Base-by-base conservation (phyloP, 441 rosid genomes). In the Erysimum cheiri region DNA sequence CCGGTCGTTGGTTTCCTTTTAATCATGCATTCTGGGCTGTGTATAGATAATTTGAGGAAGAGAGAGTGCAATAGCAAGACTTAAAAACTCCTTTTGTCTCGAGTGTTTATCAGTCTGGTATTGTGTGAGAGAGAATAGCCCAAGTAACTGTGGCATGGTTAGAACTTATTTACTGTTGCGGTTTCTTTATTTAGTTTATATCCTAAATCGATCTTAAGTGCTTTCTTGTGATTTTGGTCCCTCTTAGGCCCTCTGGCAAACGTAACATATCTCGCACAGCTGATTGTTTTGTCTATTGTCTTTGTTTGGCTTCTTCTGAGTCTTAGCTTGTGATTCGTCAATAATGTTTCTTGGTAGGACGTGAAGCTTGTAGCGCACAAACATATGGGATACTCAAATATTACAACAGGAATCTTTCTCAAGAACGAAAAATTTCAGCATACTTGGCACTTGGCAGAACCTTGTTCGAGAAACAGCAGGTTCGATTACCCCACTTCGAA, bases 21-120 rank as follows among this genome's bases (percentile, higher is more conserved):
- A 36, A 57, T 57, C 44, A 36, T 72, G 58, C 67, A 52, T 43
- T 73, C 32, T 75, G 84, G 83, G 80, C 74, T 59, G 81, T 76
- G 78, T 63, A 69, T 68, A 69, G 81, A 64, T 63, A 55, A 43
- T 64, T 31, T 63, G 56, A 36, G 69, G 59, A 35, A 66, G 67
- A 31, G 72, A 50, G 76, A 56, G 58, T 72, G 65, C 60, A 35
- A 28, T 47, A 40, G 64, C 70, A 6, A 73, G 72, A 73, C 77
- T 59, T 58, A 6, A 10, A 19, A 73, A 33, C 68, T 67, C 35
- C 41, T 43, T 50, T 47, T 67, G 47, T 66, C 49, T 64, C 39
- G 65, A 41, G 72, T 59, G 49, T 59, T 58, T 52, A 52, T 73
- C 68, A 60, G 68, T 66, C 72, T 73, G 13, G 56, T 50, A 17